These are phyloP conservation scores for Baeospora myosura DNA, from an alignment of 1,284 basidiomycete species.

Conservation along the genomic window DNA sequence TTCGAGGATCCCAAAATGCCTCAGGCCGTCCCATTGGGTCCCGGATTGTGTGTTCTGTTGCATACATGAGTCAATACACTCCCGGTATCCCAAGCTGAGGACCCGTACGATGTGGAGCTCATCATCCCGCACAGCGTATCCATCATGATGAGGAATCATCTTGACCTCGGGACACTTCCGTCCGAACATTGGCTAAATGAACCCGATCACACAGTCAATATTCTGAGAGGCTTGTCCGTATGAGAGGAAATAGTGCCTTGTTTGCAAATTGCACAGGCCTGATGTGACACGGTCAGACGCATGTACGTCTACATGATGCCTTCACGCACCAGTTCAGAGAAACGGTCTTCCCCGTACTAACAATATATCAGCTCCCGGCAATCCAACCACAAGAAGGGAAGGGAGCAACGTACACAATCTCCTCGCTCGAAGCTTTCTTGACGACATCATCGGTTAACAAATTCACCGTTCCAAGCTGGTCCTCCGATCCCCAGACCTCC, in stretches of 20 bases:
- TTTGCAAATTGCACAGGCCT: constrained; percentile 66
- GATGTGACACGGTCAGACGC: not conserved
- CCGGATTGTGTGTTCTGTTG: constrained; percentile 76
- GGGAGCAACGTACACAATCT: constrained; percentile 45
- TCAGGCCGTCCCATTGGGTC: constrained; percentile 68
- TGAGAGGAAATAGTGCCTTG: constrained; percentile 32
- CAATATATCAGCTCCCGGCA: constrained; percentile 4
- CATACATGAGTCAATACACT: constrained; percentile 3
- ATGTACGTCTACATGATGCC: not conserved
- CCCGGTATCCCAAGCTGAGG: not conserved
- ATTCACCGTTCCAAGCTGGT: constrained; percentile 68
- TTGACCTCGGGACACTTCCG: constrained; percentile 47
- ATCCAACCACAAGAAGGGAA: constrained; percentile 10
- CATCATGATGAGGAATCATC: constrained; percentile 24
- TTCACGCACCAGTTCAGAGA: constrained; percentile 56
- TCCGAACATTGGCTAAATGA: constrained; percentile 45
- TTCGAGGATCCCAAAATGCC: constrained; percentile 50
- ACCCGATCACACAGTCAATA: not conserved
- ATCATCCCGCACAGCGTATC: constrained; percentile 42
- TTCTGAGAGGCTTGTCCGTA: not conserved
- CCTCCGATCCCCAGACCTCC: constrained; percentile 64
- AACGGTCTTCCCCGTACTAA: constrained; percentile 37
- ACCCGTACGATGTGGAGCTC: constrained; percentile 52
- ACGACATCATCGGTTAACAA: constrained; percentile 61
- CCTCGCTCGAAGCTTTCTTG: constrained; percentile 49